phyloP scores from a whole-genome alignment of 2,329 filamentous ascomycete genomes.

The Dactylonectria estremocensis region DNA sequence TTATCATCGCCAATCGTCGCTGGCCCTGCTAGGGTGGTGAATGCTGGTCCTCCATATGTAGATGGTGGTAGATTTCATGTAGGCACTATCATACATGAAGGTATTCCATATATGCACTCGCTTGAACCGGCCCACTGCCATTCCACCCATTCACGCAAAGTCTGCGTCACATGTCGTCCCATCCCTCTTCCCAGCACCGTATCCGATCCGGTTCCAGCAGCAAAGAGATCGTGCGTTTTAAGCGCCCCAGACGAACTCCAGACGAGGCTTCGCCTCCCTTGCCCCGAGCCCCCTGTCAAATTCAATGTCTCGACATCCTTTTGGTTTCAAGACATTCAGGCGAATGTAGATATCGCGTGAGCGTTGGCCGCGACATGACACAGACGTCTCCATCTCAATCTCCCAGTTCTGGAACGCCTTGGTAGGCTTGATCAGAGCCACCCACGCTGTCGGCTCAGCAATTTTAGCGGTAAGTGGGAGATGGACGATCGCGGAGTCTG shows the following conservation, averaged over 20 bases:
- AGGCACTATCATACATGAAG: too few species aligned
- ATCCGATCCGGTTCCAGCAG: slow-evolving; percentile 10
- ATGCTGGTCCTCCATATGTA: background rate
- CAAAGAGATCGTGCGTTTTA: slow-evolving; percentile 5
- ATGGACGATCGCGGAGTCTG: background rate
- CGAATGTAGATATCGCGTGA: slow-evolving; percentile 19
- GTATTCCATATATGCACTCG: background rate
- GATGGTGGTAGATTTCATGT: background rate
- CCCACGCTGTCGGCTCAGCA: slow-evolving; percentile 18
- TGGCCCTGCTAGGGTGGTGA: background rate
- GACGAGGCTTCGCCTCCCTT: slow-evolving; percentile 20
- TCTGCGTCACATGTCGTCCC: background rate
- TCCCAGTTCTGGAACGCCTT: background rate
- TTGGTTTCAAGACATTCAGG: background rate
- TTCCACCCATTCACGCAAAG: background rate
- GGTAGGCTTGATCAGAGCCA: background rate
- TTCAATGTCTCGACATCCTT: background rate
- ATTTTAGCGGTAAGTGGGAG: background rate
- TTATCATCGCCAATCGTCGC: slow-evolving; percentile 20
- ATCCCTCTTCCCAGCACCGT: slow-evolving; percentile 18
- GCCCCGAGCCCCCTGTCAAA: slow-evolving; percentile 25
- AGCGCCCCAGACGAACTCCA: slow-evolving; percentile 15
- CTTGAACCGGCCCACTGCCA: background rate
- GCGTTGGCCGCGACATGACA: slow-evolving; percentile 26
- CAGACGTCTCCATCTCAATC: slow-evolving; percentile 3